Base-by-base conservation (phyloP, 2,329 filamentous ascomycete species). In the Claviceps spartinae region DNA sequence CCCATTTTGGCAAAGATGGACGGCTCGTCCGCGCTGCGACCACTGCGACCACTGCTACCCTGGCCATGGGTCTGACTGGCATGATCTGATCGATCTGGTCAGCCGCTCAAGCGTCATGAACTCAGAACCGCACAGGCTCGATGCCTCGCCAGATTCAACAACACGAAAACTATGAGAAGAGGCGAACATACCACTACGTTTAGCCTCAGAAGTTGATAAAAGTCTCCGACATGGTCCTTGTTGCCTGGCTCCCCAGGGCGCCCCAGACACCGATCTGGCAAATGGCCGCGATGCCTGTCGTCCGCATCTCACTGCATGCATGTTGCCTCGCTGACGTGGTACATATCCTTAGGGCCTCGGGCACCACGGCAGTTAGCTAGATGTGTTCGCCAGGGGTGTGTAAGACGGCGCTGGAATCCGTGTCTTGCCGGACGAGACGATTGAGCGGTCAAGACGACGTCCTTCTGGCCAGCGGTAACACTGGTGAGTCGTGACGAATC, bases 1-100 rank as follows among this genome's bases (percentile, higher is more conserved):
- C 81, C 68, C 80, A 88, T 86, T 62, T 84, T 87, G 41, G 71
- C 67, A 3, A 69, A 58, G 9, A 79, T 58, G 1, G 69, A 65
- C 20, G 67, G 65, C 49, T 70, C 67, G 34, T 53, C 52, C 26
- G 54, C 36, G 38, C 40, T 46, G 51, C 45, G 47, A 20, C 46
- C 34, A 40, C 41, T 26, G 16, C 40, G 3, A n/a, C 22, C 44
- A 37, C 49, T 9, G 22, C 22, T 34, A 5, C 24, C 24, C 16
- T 41, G 14, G 20, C 24, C 38, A 13, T 36, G 16, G 2, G 34
- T 38, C 20, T 40, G 45, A 5, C 18, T 44, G 37, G 48, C 38
- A 44, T 50, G 26, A 18, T 53, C 46, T 44, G 38, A n/a, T 22
- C n/a, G 14, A 24, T 11, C 11, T 16, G 14, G 52, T 52, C 40